These are phyloP conservation scores for Trichoderma gracile DNA, from an alignment of 2,329 filamentous ascomycete species.

Conservation along the genomic window DNA sequence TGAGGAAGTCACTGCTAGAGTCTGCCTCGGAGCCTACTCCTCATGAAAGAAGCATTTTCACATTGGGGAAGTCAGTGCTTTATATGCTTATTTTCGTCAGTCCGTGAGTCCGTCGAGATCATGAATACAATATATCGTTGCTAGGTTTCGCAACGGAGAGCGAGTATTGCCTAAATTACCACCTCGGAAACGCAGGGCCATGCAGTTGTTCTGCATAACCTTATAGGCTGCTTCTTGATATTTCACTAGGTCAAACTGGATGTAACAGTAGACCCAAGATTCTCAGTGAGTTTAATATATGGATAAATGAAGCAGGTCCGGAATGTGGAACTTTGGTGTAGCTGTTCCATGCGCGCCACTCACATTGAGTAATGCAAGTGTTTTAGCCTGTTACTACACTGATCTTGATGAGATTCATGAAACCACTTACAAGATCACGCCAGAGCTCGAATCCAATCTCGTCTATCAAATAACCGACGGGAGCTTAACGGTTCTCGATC, in stretches of 20 bases:
- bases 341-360: conserved; percentile 4
- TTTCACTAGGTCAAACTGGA: background rate
- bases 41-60: background rate
- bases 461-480: too few relatives aligned
- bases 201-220: background rate
- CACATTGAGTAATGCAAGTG: background rate
- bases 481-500: too few relatives aligned
- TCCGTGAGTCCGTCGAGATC: background rate
- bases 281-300: background rate
- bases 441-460: too few relatives aligned
- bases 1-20: background rate
- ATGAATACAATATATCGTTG: background rate
- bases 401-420: too few relatives aligned
- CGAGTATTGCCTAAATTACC: conserved; percentile 14
- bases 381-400: conserved; percentile 14
- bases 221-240: background rate
- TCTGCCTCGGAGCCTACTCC: background rate
- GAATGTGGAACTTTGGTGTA: conserved; percentile 2
- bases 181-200: too few relatives aligned
- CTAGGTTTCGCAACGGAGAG: background rate
- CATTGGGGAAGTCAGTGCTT: background rate
- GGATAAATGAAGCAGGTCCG: conserved; percentile 12
- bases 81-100: background rate
- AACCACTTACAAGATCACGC: too few relatives aligned
- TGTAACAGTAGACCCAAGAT: background rate